These are phyloP conservation scores for Debaryomyces maramus DNA, from an alignment of 805 yeast genomes.

Conservation along the genomic window DNA sequence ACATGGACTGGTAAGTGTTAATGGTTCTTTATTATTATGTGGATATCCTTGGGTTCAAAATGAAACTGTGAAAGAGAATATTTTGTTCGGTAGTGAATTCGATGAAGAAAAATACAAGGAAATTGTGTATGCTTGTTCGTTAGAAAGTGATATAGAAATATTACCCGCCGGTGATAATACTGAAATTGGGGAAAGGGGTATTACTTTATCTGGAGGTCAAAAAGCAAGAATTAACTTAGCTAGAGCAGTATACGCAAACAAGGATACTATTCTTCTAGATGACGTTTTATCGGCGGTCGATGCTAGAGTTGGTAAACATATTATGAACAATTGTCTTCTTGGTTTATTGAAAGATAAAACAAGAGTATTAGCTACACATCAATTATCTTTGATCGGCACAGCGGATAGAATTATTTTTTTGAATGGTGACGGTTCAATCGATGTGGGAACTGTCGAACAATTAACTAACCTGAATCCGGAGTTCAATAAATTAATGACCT, in stretches of 20 bases:
- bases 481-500: constrained; percentile 30
- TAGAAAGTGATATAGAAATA: constrained; percentile 31
- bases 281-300: constrained; percentile 41
- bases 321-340: constrained; percentile 30
- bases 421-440: constrained; percentile 32
- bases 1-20: constrained; percentile 27
- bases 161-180: constrained; percentile 37
- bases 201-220: constrained; percentile 40
- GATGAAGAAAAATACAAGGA: constrained; percentile 24
- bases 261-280: constrained; percentile 31
- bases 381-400: constrained; percentile 31
- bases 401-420: constrained; percentile 32
- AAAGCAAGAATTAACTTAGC: constrained; percentile 38
- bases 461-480: constrained; percentile 23
- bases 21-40: constrained; percentile 30
- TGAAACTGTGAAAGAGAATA: constrained; percentile 33
- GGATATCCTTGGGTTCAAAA: constrained; percentile 42
- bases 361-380: constrained; percentile 39
- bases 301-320: constrained; percentile 39
- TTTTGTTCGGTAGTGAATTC: constrained; percentile 26
- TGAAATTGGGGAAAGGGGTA: constrained; percentile 40
- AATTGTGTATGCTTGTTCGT: constrained; percentile 30
- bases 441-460: constrained; percentile 30
- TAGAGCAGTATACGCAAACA: constrained; percentile 33
- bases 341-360: constrained; percentile 30